Evolutionary conservation across 2,329 filamentous ascomycete species (phyloP).

Genomic region (Fusarium protoensiforme): DNA sequence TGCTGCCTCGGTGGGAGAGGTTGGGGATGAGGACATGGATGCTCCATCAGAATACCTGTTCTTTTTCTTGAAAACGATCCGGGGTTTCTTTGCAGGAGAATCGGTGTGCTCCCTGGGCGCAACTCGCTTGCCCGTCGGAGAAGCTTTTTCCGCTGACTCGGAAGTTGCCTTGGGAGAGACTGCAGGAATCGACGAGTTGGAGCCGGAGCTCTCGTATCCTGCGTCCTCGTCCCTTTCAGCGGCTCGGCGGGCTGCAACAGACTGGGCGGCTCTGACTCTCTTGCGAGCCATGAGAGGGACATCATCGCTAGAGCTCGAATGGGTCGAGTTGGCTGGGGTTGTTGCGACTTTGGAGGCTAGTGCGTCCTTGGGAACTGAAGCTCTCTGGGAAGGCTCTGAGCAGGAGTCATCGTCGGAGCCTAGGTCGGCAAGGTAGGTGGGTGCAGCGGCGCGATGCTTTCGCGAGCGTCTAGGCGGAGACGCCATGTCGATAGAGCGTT

Average conservation of each 20-base stretch:
- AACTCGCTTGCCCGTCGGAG: background rate
- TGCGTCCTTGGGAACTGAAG: background rate
- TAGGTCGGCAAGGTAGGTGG: no score
- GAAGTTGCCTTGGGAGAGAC: background rate
- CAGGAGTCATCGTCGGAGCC: background rate
- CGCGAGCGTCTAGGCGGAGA: background rate
- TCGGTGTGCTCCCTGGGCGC: background rate
- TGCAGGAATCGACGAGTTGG: background rate
- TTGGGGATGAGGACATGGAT: background rate
- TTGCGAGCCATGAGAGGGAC: background rate
- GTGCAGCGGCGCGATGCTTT: background rate
- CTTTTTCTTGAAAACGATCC: constrained; percentile 7
- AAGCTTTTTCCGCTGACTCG: background rate
- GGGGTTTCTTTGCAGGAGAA: constrained; percentile 13
- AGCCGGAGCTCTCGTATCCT: background rate
- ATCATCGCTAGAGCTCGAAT: background rate
- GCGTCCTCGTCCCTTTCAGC: background rate
- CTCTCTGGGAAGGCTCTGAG: background rate
- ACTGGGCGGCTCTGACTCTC: background rate
- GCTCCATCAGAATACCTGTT: background rate
- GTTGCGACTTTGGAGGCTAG: background rate
- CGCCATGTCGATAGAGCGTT: background rate
- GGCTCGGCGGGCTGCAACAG: background rate
- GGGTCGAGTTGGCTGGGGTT: background rate
- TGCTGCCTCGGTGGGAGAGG: background rate